phyloP scores from a whole-genome alignment of 2,329 filamentous ascomycete species.

The Colletotrichum noveboracense region DNA sequence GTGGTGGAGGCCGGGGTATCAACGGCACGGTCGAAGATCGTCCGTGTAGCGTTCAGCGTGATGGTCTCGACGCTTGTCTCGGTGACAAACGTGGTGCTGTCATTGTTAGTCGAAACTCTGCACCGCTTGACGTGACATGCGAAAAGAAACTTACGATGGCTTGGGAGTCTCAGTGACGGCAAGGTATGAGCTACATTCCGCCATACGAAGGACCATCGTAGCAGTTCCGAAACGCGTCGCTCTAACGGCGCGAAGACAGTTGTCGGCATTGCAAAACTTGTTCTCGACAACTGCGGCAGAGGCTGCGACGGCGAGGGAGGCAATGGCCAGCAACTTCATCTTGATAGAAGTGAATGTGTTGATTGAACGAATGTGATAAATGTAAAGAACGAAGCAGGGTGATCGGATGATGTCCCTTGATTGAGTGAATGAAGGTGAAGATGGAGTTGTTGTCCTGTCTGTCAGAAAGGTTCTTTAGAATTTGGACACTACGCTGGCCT shows the following conservation, averaged over 20 bases:
- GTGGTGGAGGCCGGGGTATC: slow-evolving; percentile 57
- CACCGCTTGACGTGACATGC: not conserved
- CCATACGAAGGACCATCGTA: slow-evolving; percentile 35
- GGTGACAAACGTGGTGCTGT: slow-evolving; percentile 11
- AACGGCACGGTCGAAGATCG: slow-evolving; percentile 28
- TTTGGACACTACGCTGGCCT: not conserved
- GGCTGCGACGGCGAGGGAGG: slow-evolving; percentile 39
- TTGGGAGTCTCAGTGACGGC: slow-evolving; percentile 41
- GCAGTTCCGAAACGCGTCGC: slow-evolving; percentile 40
- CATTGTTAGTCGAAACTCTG: not conserved
- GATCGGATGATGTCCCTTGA: not conserved
- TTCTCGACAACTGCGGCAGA: slow-evolving; percentile 36
- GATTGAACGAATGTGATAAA: not conserved
- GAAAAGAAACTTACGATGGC: slow-evolving; percentile 37
- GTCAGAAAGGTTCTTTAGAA: not conserved
- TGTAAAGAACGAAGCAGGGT: not conserved
- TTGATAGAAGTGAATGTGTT: slow-evolving; percentile 21
- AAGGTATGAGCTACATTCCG: slow-evolving; percentile 45
- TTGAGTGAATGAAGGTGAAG: not conserved
- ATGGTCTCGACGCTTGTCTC: slow-evolving; percentile 1
- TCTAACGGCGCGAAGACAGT: slow-evolving; percentile 51
- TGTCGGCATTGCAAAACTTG: slow-evolving; percentile 41
- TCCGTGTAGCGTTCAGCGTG: not conserved
- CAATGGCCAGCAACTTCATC: slow-evolving; percentile 44
- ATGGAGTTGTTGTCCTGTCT: not conserved